phyloP scores from a whole-genome alignment of 1,284 basidiomycete species.

The Flammula alnicola region DNA sequence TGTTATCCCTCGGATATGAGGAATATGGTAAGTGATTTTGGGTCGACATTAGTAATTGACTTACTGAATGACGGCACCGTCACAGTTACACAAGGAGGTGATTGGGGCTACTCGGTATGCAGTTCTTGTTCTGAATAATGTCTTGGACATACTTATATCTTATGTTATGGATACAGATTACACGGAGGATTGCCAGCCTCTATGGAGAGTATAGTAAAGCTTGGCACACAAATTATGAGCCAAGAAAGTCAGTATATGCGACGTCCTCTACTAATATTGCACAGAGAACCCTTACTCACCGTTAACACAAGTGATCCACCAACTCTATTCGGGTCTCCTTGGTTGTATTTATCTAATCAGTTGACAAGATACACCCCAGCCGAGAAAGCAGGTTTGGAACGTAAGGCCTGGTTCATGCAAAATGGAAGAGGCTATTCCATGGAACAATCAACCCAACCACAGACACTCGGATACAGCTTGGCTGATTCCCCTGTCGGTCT shows the following conservation, averaged over 20 bases:
- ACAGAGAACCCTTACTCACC: too few relatives aligned
- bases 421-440: too few relatives aligned
- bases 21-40: slow-evolving; percentile 48
- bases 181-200: slow-evolving; percentile 39
- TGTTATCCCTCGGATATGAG: slow-evolving; percentile 55
- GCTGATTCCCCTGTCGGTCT: slow-evolving; percentile 61
- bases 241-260: too few relatives aligned
- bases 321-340: too few relatives aligned
- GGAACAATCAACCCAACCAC: slow-evolving; percentile 55
- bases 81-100: slow-evolving; percentile 57
- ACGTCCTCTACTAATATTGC: too few relatives aligned
- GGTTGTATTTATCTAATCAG: too few relatives aligned
- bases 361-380: too few relatives aligned
- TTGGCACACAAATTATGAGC: slow-evolving; percentile 34
- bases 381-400: too few relatives aligned
- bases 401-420: too few relatives aligned
- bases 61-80: not conserved
- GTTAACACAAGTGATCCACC: too few relatives aligned
- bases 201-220: slow-evolving; percentile 43
- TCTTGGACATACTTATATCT: not conserved
- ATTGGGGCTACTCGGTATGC: slow-evolving; percentile 51
- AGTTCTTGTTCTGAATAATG: not conserved
- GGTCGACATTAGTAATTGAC: not conserved
- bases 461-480: slow-evolving; percentile 60
- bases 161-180: slow-evolving; percentile 45